Evolutionary conservation across 1,139 yeast genomes (phyloP), one percentile per base, ranked within the genome.

Genomic region (Diutina siamensis): DNA sequence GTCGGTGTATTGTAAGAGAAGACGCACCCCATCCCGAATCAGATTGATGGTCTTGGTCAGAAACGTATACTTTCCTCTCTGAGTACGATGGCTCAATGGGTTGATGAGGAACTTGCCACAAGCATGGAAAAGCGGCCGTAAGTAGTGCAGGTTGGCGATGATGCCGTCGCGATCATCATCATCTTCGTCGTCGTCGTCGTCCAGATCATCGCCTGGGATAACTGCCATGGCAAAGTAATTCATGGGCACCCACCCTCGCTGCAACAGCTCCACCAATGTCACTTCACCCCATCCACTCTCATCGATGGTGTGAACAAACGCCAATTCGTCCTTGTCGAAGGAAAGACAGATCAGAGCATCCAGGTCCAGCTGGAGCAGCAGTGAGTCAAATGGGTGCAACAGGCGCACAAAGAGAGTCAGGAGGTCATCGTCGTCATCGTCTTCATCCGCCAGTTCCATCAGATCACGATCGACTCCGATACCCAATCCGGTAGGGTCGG

Each of bases 281-380:
- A 89, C 97, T 61, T 92, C 97, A 49, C 96, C 97, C 98, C 98
- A 92, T 1, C 97, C 98, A 17, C 95, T 83, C 46, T 84, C 81
- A 61, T 92, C 97, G 28, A 88, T 78, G 9, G 89, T 78, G 59
- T 89, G 96, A 7, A 92, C 84, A 58, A 87, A 83, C 0, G 92
- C 95, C 48, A 87, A 67, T 55, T 88, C 97, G 50, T 80, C 78
- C 54, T 78, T 82, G 27, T 76, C 78, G 59, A 92, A 89, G 0
- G 94, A 81, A 27, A 92, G 69, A 60, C 97, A 92, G 38, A 87
- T 83, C 1, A 88, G 76, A 2, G 84, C 74, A 51, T 79, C 95
- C 51, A 76, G 76, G 48, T 74, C 74, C 19, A 80, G 68, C 55
- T 80, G 80, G 45, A 87, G 66, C 0, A 38, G 35, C 44, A 10